Base-by-base conservation (phyloP, 2,329 filamentous ascomycete species). In the Acarospora socialis region DNA sequence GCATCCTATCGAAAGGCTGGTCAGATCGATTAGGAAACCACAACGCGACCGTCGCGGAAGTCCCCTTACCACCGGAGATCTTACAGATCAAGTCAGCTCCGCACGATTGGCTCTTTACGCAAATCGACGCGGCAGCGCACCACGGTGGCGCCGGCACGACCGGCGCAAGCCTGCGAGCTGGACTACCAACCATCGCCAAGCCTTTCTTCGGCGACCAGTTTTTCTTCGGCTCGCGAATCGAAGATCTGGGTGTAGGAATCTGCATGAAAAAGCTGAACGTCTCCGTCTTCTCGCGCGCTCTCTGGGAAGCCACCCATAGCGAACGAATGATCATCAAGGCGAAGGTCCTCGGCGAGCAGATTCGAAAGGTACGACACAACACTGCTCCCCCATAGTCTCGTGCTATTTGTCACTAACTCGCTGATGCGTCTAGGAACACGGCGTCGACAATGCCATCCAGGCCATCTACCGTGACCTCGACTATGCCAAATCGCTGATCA, bases 121-220 rank as follows among this genome's bases (percentile, higher is more conserved):
- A 93, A 50, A 82, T 98, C 35, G 90, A 98, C 49, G 90, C 87
- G 4, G 87, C 81, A 3, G 83, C 81, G 5, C 90, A 98, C 51
- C 90, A 98, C 49, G 90, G 90, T 28, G 90, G 90, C 4, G 82
- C 84, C 4, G 90, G 90, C 2, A 98, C 90, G 0, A 98, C 90
- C 0, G 90, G 90, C 2, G 90, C 90, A 1, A 92, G 83, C 53
- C 63, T 98, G 29, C 70, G 90, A 32, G 86, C 86, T 1, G 90
- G 90, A 2, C 73, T 93, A 4, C 90, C 90, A 0, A 95, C 90
- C 0, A 86, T 98, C 41, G 80, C 95, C 50, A 81, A 87, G 39
- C 90, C 90, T 0, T 98, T 95, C 62, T 98, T 98, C 50, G 90
- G 90, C 4, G 90, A 98, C 47, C 90, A 98, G 51, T 94, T 80